phyloP scores from a whole-genome alignment of 441 rosid species.

The Pelargonium myrrhifolium region DNA sequence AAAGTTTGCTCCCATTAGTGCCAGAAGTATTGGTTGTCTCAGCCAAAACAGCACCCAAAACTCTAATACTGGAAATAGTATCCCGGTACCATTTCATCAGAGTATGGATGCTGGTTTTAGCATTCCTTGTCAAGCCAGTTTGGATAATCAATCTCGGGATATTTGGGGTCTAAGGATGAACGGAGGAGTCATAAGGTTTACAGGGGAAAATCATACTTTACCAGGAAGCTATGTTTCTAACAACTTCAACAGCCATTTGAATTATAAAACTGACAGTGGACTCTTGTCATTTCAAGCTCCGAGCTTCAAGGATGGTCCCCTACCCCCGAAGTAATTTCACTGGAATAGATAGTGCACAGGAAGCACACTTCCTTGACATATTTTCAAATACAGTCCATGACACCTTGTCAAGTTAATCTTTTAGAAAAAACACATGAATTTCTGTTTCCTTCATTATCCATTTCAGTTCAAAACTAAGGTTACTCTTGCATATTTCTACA shows the following conservation, averaged over 20 bases:
- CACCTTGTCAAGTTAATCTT: no score
- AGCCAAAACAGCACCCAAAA: slow-evolving; percentile 19
- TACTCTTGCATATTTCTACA: no score
- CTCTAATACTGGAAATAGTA: slow-evolving; percentile 25
- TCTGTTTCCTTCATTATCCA: no score
- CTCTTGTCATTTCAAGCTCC: slow-evolving; percentile 22
- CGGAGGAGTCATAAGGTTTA: slow-evolving; percentile 28
- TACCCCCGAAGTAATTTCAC: slow-evolving; percentile 23
- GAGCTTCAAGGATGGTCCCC: slow-evolving; percentile 20
- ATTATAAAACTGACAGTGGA: slow-evolving; percentile 28
- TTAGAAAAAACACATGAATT: no score
- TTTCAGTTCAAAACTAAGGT: no score
- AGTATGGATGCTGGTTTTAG: slow-evolving; percentile 21
- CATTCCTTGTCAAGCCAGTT: slow-evolving; percentile 23
- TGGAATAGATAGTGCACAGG: background rate
- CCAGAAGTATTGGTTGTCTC: slow-evolving; percentile 19
- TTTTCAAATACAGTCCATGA: no score
- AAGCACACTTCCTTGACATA: no score
- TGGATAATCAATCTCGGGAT: slow-evolving; percentile 26
- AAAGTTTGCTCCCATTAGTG: slow-evolving; percentile 22
- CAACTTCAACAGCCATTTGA: slow-evolving; percentile 26
- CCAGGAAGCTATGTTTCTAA: slow-evolving; percentile 29
- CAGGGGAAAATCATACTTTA: slow-evolving; percentile 27
- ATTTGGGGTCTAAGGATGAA: slow-evolving; percentile 28
- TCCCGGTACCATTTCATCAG: slow-evolving; percentile 29